Conservation (phyloP, 2,329 filamentous ascomycete genomes). For the Fusarium sp. region DNA sequence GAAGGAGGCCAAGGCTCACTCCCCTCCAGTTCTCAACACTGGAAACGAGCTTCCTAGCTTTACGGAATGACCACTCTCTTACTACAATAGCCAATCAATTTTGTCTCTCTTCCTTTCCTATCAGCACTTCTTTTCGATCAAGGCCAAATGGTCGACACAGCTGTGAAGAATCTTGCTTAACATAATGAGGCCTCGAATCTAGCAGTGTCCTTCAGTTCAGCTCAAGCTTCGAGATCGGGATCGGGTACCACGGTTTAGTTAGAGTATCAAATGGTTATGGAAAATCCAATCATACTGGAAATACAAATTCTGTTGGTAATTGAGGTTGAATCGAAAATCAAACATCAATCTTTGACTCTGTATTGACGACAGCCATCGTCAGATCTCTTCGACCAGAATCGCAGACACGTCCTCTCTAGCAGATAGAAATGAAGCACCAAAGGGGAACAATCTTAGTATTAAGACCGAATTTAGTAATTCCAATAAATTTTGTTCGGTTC, state of each 20-base stretch:
- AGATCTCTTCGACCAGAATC: background rate
- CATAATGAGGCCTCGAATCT: background rate
- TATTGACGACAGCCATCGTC: background rate
- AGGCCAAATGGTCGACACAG: background rate
- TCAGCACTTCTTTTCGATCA: background rate
- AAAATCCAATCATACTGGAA: background rate
- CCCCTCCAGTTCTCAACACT: background rate
- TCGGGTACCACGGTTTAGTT: background rate
- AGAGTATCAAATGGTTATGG: background rate
- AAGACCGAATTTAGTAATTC: background rate
- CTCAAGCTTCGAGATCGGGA: too few species aligned
- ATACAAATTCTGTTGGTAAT: background rate
- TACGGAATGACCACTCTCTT: background rate
- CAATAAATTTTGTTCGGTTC: background rate
- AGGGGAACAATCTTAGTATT: background rate
- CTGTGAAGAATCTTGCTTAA: background rate
- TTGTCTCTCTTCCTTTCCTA: background rate
- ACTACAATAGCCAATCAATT: too few species aligned
- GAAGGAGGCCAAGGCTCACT: background rate
- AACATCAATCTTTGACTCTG: background rate
- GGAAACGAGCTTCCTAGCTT: background rate
- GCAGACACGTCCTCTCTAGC: background rate
- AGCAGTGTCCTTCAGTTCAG: too few species aligned
- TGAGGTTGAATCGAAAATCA: background rate
- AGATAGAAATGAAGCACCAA: background rate